phyloP scores from a whole-genome alignment of 208 protist species.

The Trypanosoma rangeli region DNA sequence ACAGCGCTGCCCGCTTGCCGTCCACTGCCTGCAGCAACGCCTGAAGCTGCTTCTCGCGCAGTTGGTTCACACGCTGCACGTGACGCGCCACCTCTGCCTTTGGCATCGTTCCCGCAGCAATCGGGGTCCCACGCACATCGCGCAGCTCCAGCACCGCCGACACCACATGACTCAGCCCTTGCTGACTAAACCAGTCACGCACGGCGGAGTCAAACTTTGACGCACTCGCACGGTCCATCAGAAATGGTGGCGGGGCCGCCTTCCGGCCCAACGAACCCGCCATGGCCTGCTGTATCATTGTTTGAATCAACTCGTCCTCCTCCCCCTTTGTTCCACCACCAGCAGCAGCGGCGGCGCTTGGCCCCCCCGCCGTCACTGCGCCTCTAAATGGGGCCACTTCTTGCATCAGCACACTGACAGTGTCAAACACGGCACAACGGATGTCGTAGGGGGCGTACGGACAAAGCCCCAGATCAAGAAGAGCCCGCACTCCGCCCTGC shows the following conservation, averaged over 20 bases:
- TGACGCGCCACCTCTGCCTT: conserved; percentile 37
- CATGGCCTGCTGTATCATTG: conserved; percentile 73
- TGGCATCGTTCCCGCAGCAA: conserved; percentile 18
- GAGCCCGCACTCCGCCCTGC: conserved; percentile 61
- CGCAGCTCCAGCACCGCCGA: conserved; percentile 63
- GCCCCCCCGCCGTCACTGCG: conserved; percentile 29
- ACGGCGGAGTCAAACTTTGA: conserved; percentile 86
- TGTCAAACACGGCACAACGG: conserved; percentile 70
- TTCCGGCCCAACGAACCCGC: conserved; percentile 34
- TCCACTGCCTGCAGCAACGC: conserved; percentile 63
- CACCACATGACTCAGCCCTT: conserved; percentile 72
- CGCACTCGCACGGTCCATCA: conserved; percentile 79
- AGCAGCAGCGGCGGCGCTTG: neutral
- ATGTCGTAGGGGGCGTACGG: conserved; percentile 68
- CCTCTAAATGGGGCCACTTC: conserved; percentile 77
- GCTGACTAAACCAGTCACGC: conserved; percentile 81
- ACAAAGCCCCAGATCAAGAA: conserved; percentile 72
- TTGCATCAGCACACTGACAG: conserved; percentile 85
- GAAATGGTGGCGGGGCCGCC: conserved; percentile 45
- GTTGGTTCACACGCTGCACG: conserved; percentile 32
- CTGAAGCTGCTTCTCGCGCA: conserved; percentile 41
- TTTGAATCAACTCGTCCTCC: conserved; percentile 50
- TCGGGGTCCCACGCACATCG: conserved; percentile 36
- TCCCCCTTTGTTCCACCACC: neutral
- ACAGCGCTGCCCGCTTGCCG: conserved; percentile 42